Evolutionary conservation across 73 alveolate genomes (phyloP).

Genomic region (Paramecium sexaurelia): DNA sequence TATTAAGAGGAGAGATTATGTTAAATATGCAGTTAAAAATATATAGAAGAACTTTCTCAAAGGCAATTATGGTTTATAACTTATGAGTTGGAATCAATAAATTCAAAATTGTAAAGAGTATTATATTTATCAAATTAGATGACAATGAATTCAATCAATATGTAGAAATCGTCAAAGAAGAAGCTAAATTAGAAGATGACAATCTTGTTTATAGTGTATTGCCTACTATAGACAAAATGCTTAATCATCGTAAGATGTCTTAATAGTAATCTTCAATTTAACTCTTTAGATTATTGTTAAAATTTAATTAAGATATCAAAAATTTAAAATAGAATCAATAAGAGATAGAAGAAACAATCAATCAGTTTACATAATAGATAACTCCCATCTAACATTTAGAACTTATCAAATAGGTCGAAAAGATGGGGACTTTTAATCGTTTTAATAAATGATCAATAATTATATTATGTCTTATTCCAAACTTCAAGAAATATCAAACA

Average conservation of each 20-base stretch:
- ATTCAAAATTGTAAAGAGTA: background rate
- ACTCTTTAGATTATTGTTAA: conserved; percentile 4
- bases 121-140: background rate
- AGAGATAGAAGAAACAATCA: background rate
- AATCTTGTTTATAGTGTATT: background rate
- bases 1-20: conserved; percentile 46
- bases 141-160: conserved; percentile 18
- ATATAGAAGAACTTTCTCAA: background rate
- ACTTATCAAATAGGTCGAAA: conserved; percentile 4
- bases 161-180: background rate
- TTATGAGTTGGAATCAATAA: background rate
- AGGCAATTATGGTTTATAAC: conserved; percentile 25
- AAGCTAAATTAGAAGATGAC: background rate
- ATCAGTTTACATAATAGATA: background rate
- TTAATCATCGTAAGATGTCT: background rate
- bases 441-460: background rate
- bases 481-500: background rate
- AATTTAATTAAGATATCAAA: background rate
- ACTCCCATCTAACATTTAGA: conserved; percentile 33
- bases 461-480: background rate
- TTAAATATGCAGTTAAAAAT: conserved; percentile 36
- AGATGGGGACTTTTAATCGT: conserved; percentile 27
- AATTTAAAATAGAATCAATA: background rate
- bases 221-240: conserved; percentile 12
- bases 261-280: background rate